These are phyloP conservation scores for Asterophora parasitica DNA, from an alignment of 768 basidiomycete species.

Conservation along the genomic window DNA sequence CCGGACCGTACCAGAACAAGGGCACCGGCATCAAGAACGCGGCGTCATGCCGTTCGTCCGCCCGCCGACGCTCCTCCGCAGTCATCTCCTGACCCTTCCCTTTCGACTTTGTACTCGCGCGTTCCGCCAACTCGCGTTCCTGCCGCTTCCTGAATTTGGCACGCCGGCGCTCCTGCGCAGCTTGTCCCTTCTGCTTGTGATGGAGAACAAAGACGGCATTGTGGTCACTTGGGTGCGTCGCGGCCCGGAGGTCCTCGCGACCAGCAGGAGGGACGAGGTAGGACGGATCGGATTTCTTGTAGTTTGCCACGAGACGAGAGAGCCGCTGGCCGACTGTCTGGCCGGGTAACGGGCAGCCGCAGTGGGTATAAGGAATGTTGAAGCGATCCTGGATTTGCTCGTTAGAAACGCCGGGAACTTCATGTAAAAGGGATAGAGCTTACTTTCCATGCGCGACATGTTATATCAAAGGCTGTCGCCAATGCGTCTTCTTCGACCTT, in stretches of 20 bases:
- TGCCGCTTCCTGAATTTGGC: not conserved
- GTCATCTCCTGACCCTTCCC: not conserved
- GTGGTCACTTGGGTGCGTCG: slow-evolving; percentile 50
- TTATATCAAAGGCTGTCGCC: slow-evolving; percentile 43
- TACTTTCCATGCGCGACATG: slow-evolving; percentile 20
- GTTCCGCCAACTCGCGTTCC: not conserved
- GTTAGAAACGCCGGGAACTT: not conserved
- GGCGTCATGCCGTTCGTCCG: not conserved
- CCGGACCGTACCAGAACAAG: not conserved
- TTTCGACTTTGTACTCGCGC: not conserved
- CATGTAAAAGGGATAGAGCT: not conserved
- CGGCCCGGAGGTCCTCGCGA: slow-evolving; percentile 32
- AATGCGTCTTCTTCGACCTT: slow-evolving; percentile 41
- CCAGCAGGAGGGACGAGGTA: slow-evolving; percentile 25
- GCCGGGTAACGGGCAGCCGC: slow-evolving; percentile 47
- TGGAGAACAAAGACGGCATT: slow-evolving; percentile 33
- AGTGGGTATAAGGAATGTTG: slow-evolving; percentile 46
- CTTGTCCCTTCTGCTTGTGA: slow-evolving; percentile 3
- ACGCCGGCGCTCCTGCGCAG: not conserved
- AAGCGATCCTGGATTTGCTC: slow-evolving; percentile 38
- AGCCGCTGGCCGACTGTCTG: slow-evolving; percentile 38
- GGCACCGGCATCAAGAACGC: not conserved
- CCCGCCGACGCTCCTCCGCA: not conserved
- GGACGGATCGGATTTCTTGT: slow-evolving; percentile 18
- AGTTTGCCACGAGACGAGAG: slow-evolving; percentile 22